Percentiles rank a stretch among this genome's conserved stretches.
Conservation (phyloP, 192 early-diverging fungal genomes). For the Entomortierella lignicola region DNA sequence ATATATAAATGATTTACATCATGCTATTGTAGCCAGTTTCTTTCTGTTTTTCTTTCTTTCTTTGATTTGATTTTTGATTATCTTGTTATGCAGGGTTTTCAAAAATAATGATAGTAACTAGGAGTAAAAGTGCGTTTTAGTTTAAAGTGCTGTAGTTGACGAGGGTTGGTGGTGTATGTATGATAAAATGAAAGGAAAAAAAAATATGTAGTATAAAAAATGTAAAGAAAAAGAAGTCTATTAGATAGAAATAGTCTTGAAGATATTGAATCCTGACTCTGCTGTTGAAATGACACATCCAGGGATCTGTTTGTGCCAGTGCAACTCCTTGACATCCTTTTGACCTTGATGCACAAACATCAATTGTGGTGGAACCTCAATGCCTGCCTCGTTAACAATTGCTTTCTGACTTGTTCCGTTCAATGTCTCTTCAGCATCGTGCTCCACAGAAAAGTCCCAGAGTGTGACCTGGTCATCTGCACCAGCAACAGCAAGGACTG, state of each 20-base stretch:
- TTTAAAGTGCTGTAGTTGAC: background rate
- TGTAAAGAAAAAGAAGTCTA: background rate
- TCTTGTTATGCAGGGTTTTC: no score
- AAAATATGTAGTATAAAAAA: background rate
- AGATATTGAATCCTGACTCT: conserved; percentile 92
- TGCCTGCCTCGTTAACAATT: conserved; percentile 68
- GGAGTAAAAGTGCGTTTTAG: no score
- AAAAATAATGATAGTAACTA: no score
- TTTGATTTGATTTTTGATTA: no score
- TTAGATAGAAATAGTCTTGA: conserved; percentile 95
- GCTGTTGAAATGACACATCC: conserved; percentile 91
- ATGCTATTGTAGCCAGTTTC: no score
- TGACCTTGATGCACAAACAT: conserved; percentile 97
- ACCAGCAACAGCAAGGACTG: conserved; percentile 89
- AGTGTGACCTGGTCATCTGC: conserved; percentile 96
- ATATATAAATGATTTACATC: no score
- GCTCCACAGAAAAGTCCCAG: conserved; percentile 98
- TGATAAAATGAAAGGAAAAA: conserved; percentile 5
- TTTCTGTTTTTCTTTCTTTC: no score
- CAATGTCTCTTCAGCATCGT: conserved; percentile 90
- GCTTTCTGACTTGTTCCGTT: conserved; percentile 58
- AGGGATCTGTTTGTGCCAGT: conserved; percentile 96
- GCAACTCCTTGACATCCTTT: conserved; percentile 92
- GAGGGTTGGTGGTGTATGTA: no score
- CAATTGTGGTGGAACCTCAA: conserved; percentile 93